phyloP scores from a whole-genome alignment of 2,329 filamentous ascomycete species.

The Xylariaceae sp. region DNA sequence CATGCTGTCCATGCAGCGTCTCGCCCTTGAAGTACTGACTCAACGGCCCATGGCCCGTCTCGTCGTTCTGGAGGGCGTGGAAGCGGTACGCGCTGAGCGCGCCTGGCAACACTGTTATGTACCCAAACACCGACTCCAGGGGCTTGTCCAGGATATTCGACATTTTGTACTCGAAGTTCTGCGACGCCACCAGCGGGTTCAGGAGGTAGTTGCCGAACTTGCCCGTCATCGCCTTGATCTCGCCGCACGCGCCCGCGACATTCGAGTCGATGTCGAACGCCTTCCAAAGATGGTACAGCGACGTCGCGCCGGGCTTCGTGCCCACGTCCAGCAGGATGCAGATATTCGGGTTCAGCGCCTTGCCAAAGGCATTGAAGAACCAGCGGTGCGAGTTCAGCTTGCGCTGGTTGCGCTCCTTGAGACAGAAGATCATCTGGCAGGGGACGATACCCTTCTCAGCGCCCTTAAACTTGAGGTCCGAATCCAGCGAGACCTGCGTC shows the following conservation, averaged over 20 bases:
- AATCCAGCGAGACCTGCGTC: slow-evolving; percentile 91
- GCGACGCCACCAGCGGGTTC: slow-evolving; percentile 89
- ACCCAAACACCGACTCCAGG: slow-evolving; percentile 92
- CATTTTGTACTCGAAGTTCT: slow-evolving; percentile 99
- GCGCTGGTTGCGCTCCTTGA: slow-evolving; percentile 96
- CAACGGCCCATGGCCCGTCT: slow-evolving; percentile 83
- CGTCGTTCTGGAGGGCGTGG: slow-evolving; percentile 92
- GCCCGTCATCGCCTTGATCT: slow-evolving; percentile 97
- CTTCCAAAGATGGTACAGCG: slow-evolving; percentile 98
- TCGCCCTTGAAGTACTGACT: slow-evolving; percentile 98
- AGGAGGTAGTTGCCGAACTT: slow-evolving; percentile 78
- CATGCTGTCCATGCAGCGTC: slow-evolving; percentile 81
- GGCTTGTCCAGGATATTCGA: slow-evolving; percentile 99
- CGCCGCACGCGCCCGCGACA: slow-evolving; percentile 92
- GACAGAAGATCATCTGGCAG: slow-evolving; percentile 95
- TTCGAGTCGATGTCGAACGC: slow-evolving; percentile 97
- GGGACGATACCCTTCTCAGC: slow-evolving; percentile 98
- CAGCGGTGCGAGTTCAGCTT: slow-evolving; percentile 98
- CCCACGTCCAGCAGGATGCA: slow-evolving; percentile 97
- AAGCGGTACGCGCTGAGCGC: slow-evolving; percentile 98
- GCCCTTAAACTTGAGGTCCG: slow-evolving; percentile 96
- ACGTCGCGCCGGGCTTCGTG: slow-evolving; percentile 80
- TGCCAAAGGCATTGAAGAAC: slow-evolving; percentile 98
- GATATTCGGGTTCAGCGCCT: slow-evolving; percentile 87
- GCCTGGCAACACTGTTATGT: slow-evolving; percentile 93